These are phyloP conservation scores for Peziza echinospora DNA, from an alignment of 495 filamentous ascomycete genomes.

Conservation along the genomic window DNA sequence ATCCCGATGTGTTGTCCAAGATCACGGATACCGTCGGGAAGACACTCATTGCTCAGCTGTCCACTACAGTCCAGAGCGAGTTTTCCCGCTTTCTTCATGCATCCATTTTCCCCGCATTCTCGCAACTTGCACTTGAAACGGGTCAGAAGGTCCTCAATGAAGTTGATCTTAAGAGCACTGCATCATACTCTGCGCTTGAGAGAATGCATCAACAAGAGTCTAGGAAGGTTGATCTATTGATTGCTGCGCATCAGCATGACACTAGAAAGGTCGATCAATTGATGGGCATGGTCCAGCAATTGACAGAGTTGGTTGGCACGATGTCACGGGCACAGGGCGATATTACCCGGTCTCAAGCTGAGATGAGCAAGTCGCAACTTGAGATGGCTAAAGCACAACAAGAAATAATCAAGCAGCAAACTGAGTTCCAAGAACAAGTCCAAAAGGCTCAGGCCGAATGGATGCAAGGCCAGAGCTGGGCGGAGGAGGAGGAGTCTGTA, in stretches of 20 bases:
- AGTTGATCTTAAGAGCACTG: constrained; percentile 41
- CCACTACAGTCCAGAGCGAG: constrained; percentile 39
- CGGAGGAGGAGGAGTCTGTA: neutral
- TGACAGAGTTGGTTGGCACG: constrained; percentile 43
- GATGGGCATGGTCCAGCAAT: constrained; percentile 41
- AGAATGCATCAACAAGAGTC: constrained; percentile 45
- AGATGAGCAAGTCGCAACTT: constrained; percentile 1
- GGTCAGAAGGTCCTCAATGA: constrained; percentile 39
- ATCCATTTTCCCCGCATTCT: constrained; percentile 42
- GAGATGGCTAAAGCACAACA: constrained; percentile 4
- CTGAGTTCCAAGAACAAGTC: constrained; percentile 18
- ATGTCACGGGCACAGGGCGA: neutral
- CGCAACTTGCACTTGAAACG: constrained; percentile 31
- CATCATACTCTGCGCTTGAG: constrained; percentile 43
- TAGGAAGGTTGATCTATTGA: constrained; percentile 43
- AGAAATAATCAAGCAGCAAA: constrained; percentile 14
- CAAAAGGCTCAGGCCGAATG: constrained; percentile 22
- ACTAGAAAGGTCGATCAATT: constrained; percentile 27
- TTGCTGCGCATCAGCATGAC: neutral
- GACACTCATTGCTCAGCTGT: constrained; percentile 29
- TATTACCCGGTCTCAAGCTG: constrained; percentile 1
- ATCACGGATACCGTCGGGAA: constrained; percentile 49
- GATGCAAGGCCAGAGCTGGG: constrained; percentile 8
- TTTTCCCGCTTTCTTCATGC: constrained; percentile 38
- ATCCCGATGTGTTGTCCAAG: constrained; percentile 41